Conservation (phyloP, 2,329 filamentous ascomycete species). For the Claviceps sp. region DNA sequence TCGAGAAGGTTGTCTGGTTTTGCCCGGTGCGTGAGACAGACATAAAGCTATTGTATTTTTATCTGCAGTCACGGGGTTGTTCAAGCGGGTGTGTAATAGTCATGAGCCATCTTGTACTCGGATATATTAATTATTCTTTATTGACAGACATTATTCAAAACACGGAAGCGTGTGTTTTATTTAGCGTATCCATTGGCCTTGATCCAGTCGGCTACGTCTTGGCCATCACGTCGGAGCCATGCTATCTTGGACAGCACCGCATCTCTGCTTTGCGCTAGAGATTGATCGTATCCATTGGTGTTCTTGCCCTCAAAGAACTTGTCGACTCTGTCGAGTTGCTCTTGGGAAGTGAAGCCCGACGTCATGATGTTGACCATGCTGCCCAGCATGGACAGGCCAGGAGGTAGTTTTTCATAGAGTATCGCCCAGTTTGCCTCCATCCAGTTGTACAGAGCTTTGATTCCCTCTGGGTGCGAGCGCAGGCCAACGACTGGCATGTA, state of each 20-base stretch:
- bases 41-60: no score
- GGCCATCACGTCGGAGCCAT: constrained; percentile 13
- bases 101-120: no score
- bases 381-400: constrained; percentile 75
- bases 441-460: constrained; percentile 71
- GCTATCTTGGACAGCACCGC: constrained; percentile 61
- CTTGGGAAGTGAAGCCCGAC: constrained; percentile 61
- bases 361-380: constrained; percentile 73
- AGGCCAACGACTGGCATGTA: constrained; percentile 78
- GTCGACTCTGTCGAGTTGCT: constrained; percentile 64
- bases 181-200: constrained; percentile 12
- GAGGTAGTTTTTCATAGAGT: constrained; percentile 67
- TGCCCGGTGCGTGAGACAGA: no score
- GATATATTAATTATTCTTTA: no score
- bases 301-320: constrained; percentile 71
- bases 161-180: background rate
- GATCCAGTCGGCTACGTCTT: constrained; percentile 14
- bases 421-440: constrained; percentile 81
- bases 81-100: no score
- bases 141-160: no score
- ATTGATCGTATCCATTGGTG: constrained; percentile 74
- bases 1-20: no score
- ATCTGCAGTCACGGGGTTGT: no score
- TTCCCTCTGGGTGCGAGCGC: constrained; percentile 62
- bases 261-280: constrained; percentile 81